Conservation (phyloP, 768 basidiomycete species). For the Hirschioporus abietinus region DNA sequence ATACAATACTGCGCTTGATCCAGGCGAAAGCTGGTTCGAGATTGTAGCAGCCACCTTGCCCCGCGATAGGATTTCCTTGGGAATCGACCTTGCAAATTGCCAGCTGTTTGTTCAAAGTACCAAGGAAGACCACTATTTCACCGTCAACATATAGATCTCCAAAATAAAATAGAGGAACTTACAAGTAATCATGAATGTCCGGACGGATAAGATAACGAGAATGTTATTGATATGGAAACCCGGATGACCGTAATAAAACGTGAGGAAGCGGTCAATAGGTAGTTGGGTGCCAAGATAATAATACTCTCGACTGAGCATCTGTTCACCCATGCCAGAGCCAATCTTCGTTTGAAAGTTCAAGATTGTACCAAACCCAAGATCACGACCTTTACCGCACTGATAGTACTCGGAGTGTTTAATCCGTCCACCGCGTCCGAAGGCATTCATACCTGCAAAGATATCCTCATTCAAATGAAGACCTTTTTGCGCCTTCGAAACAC, state of each 20-base stretch:
- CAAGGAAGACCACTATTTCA: constrained; percentile 77
- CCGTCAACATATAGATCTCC: constrained; percentile 10
- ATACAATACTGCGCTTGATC: constrained; percentile 94
- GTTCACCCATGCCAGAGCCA: constrained; percentile 99
- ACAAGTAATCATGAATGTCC: constrained; percentile 95
- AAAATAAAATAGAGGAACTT: constrained; percentile 29
- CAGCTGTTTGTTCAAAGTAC: constrained; percentile 92
- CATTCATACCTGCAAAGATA: constrained; percentile 99
- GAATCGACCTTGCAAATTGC: constrained; percentile 84
- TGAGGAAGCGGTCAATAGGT: constrained; percentile 96
- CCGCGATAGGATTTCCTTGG: constrained; percentile 69
- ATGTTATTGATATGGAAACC: constrained; percentile 99
- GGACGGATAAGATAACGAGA: constrained; percentile 95
- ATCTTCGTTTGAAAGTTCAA: constrained; percentile 99
- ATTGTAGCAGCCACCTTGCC: constrained; percentile 93
- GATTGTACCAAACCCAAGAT: constrained; percentile 98
- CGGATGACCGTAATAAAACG: constrained; percentile 99
- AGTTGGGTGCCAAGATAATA: constrained; percentile 98
- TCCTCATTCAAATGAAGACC: constrained; percentile 98
- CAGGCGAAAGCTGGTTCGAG: constrained; percentile 95
- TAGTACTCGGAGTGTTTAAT: constrained; percentile 99
- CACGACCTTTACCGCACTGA: constrained; percentile 98
- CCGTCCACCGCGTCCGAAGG: constrained; percentile 94
- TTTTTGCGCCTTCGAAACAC: constrained; percentile 98
- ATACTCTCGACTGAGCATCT: constrained; percentile 99